Evolutionary conservation across 495 filamentous ascomycete species (phyloP).

Genomic region (Xylaria telfairii): DNA sequence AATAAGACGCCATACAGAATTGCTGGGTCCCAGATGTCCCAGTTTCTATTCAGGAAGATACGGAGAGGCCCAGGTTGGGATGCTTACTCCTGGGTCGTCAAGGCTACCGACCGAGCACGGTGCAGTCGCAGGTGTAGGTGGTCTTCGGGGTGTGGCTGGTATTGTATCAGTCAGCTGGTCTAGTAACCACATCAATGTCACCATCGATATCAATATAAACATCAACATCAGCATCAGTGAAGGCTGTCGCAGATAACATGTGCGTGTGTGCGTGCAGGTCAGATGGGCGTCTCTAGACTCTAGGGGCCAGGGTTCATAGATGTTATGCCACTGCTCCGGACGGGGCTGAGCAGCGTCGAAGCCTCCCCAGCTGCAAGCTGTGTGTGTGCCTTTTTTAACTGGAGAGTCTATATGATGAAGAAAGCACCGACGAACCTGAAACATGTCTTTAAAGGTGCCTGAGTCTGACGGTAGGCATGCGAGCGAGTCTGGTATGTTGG

Average conservation of each 20-base stretch:
- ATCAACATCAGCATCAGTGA: too few species aligned
- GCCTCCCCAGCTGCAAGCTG: neutral
- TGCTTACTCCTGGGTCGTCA: constrained; percentile 75
- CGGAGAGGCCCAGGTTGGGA: neutral
- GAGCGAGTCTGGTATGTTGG: neutral
- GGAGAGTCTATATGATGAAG: neutral
- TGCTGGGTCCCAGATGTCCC: neutral
- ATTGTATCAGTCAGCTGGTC: constrained; percentile 16
- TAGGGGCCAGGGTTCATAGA: neutral
- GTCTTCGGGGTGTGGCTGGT: constrained; percentile 60
- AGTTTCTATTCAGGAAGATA: neutral
- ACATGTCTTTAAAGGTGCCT: constrained; percentile 2
- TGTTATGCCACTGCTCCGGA: neutral
- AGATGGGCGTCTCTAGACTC: neutral
- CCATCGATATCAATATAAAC: neutral
- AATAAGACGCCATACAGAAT: too few species aligned
- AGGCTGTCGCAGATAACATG: neutral
- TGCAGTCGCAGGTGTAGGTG: constrained; percentile 72
- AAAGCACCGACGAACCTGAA: constrained; percentile 19
- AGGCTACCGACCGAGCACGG: constrained; percentile 80
- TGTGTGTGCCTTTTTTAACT: neutral
- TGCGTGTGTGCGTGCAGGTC: neutral
- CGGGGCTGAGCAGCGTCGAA: constrained; percentile 7
- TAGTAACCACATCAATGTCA: neutral
- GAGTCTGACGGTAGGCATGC: neutral